These are phyloP conservation scores for Diaporthe destruens DNA, from an alignment of 2,329 filamentous ascomycete genomes.

Conservation along the genomic window DNA sequence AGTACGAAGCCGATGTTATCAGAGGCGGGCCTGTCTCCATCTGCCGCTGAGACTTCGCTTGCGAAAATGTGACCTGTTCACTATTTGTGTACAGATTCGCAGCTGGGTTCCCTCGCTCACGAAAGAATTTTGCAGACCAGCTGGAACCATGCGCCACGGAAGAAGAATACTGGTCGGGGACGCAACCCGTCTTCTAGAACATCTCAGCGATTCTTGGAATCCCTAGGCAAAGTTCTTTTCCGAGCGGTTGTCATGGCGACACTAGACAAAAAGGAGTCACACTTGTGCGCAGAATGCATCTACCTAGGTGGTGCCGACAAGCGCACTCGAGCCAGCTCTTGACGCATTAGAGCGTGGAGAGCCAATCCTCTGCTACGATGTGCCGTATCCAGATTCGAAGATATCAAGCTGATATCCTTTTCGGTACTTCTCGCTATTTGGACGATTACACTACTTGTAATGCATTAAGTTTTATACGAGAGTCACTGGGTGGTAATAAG, in stretches of 20 bases:
- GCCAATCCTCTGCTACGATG: neutral
- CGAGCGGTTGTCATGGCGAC: neutral
- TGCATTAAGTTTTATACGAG: neutral
- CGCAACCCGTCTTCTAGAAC: neutral
- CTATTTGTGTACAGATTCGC: neutral
- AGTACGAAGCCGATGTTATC: slow-evolving; percentile 1
- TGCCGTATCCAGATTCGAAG: neutral
- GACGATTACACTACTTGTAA: neutral
- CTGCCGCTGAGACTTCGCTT: neutral
- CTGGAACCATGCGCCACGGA: neutral
- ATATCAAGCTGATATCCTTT: neutral
- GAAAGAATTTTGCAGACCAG: neutral
- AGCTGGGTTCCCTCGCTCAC: too few relatives aligned
- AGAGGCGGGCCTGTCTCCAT: neutral
- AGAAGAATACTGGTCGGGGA: neutral
- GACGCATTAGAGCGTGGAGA: neutral
- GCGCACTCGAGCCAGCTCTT: neutral
- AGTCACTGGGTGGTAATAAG: neutral
- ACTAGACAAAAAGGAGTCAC: neutral
- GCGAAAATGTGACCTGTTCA: neutral
- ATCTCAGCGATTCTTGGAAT: neutral
- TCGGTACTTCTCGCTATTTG: neutral
- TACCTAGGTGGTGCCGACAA: neutral
- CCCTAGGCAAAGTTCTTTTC: neutral
- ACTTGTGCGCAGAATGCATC: too few relatives aligned